Percentiles rank a stretch among this genome's conserved stretches.
These are phyloP conservation scores for Candida wancherniae DNA, from an alignment of 805 yeast genomes.

Conservation along the genomic window DNA sequence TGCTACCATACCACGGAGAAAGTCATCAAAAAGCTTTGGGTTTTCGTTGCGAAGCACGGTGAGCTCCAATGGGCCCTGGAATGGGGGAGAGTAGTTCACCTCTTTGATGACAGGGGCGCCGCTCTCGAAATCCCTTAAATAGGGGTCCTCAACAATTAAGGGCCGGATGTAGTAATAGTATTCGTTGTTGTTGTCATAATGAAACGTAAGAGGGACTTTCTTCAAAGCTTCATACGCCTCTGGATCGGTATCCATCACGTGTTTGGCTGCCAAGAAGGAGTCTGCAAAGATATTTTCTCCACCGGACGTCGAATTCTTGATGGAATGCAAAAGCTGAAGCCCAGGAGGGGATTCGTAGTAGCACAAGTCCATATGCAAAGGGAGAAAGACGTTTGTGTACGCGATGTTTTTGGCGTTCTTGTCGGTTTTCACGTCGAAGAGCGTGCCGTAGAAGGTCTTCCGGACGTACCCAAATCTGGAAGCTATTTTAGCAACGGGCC, in stretches of 20 bases:
- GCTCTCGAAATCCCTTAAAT: slow-evolving; percentile 26
- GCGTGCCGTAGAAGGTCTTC: slow-evolving; percentile 65
- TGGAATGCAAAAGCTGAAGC: slow-evolving; percentile 61
- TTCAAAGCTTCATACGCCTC: slow-evolving; percentile 59
- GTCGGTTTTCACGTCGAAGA: slow-evolving; percentile 59
- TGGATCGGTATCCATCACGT: slow-evolving; percentile 52
- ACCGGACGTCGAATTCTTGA: slow-evolving; percentile 51
- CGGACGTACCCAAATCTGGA: slow-evolving; percentile 62
- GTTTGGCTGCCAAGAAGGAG: slow-evolving; percentile 58
- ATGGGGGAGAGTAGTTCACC: slow-evolving; percentile 76
- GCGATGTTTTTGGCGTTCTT: slow-evolving; percentile 61
- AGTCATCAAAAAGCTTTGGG: slow-evolving; percentile 44
- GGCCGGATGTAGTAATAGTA: slow-evolving; percentile 61
- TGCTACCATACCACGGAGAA: slow-evolving; percentile 51
- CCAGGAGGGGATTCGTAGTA: slow-evolving; percentile 84
- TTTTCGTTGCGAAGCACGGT: slow-evolving; percentile 40
- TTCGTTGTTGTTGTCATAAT: slow-evolving; percentile 58
- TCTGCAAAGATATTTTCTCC: slow-evolving; percentile 71
- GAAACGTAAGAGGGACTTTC: slow-evolving; percentile 62
- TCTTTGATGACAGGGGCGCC: slow-evolving; percentile 41
- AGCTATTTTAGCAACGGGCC: slow-evolving; percentile 42
- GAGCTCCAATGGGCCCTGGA: slow-evolving; percentile 71
- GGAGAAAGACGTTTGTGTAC: slow-evolving; percentile 57
- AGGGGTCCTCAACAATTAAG: slow-evolving; percentile 47
- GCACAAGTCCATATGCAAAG: slow-evolving; percentile 72